phyloP scores from a whole-genome alignment of 1,284 basidiomycete species.

The Sporisorium graminicola region DNA sequence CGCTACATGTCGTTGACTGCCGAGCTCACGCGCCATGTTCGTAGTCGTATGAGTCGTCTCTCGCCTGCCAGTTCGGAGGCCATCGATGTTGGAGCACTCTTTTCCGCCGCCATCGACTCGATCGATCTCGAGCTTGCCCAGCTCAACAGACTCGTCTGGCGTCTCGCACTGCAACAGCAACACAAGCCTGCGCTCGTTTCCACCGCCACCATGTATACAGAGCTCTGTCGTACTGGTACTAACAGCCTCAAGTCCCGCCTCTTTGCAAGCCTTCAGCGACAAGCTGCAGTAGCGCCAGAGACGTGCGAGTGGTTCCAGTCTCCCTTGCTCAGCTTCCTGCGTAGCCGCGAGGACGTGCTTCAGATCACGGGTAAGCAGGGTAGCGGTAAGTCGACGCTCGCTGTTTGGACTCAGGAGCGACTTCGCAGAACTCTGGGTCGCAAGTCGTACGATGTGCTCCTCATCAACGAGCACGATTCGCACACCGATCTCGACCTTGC shows the following conservation, averaged over 20 bases:
- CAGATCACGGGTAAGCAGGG: constrained; percentile 7
- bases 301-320: constrained; percentile 15
- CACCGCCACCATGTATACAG: constrained; percentile 22
- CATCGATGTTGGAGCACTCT: constrained; percentile 7
- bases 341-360: constrained; percentile 6
- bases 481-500: constrained; percentile 3
- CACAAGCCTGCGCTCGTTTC: no score
- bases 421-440: constrained; percentile 4
- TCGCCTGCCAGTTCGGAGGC: neutral
- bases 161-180: constrained; percentile 1
- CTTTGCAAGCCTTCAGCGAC: constrained; percentile 4
- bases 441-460: constrained; percentile 10
- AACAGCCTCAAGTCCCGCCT: no score
- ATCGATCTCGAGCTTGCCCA: constrained; percentile 2
- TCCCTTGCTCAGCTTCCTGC: constrained; percentile 6
- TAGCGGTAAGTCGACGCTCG: constrained; percentile 4
- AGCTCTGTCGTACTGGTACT: no score
- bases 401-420: constrained; percentile 5
- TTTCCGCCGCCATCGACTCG: constrained; percentile 10
- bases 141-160: constrained; percentile 3
- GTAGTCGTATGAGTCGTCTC: constrained; percentile 11
- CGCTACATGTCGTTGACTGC: constrained; percentile 6
- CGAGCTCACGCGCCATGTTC: constrained; percentile 4
- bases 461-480: constrained; percentile 8
- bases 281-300: constrained; percentile 3